Evolutionary conservation across 2,329 filamentous ascomycete genomes (phyloP).

Genomic region (Aspergillus thermomutatus): DNA sequence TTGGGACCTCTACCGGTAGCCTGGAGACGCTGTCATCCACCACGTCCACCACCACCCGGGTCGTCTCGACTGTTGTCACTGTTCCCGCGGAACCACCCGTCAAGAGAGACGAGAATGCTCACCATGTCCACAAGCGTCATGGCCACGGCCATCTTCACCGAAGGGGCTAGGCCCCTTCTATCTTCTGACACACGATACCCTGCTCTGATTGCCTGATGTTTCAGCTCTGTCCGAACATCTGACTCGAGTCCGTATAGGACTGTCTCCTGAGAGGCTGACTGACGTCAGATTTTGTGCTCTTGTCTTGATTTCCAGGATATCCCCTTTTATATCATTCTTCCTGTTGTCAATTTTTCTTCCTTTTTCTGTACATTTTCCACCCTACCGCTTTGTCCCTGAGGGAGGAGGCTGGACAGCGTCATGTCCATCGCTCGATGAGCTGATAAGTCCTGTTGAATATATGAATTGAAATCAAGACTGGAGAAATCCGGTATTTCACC

Average conservation of each 20-base stretch:
- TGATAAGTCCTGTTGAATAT: constrained; percentile 12
- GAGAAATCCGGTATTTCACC: constrained; percentile 4
- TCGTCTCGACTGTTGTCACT: constrained; percentile 22
- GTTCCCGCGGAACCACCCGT: constrained; percentile 14
- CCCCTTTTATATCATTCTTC: neutral
- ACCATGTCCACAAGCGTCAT: constrained; percentile 22
- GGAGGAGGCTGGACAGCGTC: constrained; percentile 7
- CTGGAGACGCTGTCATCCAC: constrained; percentile 23
- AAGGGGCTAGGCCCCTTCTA: neutral
- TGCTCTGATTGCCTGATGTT: neutral
- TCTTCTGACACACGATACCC: neutral
- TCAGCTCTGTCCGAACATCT: neutral
- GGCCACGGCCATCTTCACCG: constrained; percentile 18
- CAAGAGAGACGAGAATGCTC: constrained; percentile 16
- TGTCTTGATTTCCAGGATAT: neutral
- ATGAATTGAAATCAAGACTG: constrained; percentile 11
- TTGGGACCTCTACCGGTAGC: constrained; percentile 24
- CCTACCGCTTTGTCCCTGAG: constrained; percentile 12
- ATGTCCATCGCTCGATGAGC: constrained; percentile 13
- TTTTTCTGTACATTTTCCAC: constrained; percentile 13
- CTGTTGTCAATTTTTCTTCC: constrained; percentile 3
- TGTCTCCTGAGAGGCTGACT: neutral
- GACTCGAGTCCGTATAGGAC: neutral
- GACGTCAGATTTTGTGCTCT: neutral
- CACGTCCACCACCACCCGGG: constrained; percentile 19